Conservation (phyloP, 352 stramenopile species). For the Elongisporangium prolatum region DNA sequence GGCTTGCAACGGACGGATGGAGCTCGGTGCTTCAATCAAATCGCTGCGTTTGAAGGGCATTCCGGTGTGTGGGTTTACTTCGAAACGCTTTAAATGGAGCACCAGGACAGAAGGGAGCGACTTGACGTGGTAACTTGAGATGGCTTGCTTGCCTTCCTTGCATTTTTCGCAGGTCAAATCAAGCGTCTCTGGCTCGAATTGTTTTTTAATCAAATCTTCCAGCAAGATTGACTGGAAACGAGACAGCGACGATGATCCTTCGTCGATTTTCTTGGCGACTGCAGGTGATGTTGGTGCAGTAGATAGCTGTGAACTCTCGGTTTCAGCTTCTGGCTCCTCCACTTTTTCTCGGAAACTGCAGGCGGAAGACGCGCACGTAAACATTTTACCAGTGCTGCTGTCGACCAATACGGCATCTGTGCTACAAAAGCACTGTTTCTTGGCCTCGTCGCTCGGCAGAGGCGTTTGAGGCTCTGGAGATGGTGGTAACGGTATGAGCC, state of each 20-base stretch:
- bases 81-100: constrained; percentile 84
- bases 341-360: constrained; percentile 64
- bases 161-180: constrained; percentile 86
- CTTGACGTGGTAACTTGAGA: constrained; percentile 55
- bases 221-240: constrained; percentile 34
- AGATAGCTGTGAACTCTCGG: not conserved
- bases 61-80: constrained; percentile 62
- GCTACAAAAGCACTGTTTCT: constrained; percentile 62
- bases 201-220: constrained; percentile 59
- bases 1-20: constrained; percentile 30
- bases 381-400: constrained; percentile 32
- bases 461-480: not conserved
- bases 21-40: constrained; percentile 51
- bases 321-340: not conserved
- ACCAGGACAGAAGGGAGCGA: constrained; percentile 67
- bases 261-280: not conserved
- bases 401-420: constrained; percentile 26
- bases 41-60: constrained; percentile 81
- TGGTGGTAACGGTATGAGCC: constrained; percentile 13
- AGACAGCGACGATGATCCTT: not conserved
- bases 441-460: constrained; percentile 6
- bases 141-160: constrained; percentile 57
- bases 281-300: constrained; percentile 3
- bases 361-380: constrained; percentile 48
- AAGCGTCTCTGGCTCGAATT: constrained; percentile 74